phyloP scores from a whole-genome alignment of 805 yeast species.

The Wickerhamomyces tratensis region DNA sequence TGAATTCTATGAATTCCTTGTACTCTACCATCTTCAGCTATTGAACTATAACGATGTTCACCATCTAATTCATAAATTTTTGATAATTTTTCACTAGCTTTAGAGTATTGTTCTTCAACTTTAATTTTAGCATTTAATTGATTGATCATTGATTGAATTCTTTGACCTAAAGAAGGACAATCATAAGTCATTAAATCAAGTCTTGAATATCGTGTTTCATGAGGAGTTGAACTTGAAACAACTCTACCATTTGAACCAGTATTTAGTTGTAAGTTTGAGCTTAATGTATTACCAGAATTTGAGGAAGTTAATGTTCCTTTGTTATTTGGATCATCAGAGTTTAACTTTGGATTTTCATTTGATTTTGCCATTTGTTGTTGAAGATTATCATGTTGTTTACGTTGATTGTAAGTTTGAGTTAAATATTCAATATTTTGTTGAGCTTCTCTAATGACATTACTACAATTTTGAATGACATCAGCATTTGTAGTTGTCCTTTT shows the following conservation, averaged over 20 bases:
- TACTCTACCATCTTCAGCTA: conserved; percentile 79
- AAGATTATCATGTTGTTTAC: conserved; percentile 22
- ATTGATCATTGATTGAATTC: conserved; percentile 92
- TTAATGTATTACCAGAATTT: background rate
- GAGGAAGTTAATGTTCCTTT: background rate
- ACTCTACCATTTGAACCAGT: conserved; percentile 2
- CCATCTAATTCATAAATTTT: conserved; percentile 86
- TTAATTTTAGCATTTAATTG: conserved; percentile 89
- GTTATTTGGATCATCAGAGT: no score
- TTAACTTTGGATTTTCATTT: no score
- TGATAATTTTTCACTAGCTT: conserved; percentile 84
- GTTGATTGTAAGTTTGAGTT: conserved; percentile 62
- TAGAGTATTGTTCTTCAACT: conserved; percentile 88
- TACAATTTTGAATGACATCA: conserved; percentile 83
- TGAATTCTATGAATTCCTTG: conserved; percentile 84
- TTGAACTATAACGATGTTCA: conserved; percentile 73
- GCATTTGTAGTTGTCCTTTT: conserved; percentile 71
- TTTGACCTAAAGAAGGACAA: conserved; percentile 89
- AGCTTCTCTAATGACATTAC: conserved; percentile 83
- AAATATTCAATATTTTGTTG: conserved; percentile 85
- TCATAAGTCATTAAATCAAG: conserved; percentile 85
- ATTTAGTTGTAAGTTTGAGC: no score
- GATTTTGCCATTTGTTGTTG: background rate
- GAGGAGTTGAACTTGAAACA: conserved; percentile 27
- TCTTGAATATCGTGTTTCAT: conserved; percentile 40